Percentiles rank a stretch among this genome's conserved stretches.
These are phyloP conservation scores for Populus hybrid DNA, from an alignment of 441 rosid genomes.

Conservation along the genomic window DNA sequence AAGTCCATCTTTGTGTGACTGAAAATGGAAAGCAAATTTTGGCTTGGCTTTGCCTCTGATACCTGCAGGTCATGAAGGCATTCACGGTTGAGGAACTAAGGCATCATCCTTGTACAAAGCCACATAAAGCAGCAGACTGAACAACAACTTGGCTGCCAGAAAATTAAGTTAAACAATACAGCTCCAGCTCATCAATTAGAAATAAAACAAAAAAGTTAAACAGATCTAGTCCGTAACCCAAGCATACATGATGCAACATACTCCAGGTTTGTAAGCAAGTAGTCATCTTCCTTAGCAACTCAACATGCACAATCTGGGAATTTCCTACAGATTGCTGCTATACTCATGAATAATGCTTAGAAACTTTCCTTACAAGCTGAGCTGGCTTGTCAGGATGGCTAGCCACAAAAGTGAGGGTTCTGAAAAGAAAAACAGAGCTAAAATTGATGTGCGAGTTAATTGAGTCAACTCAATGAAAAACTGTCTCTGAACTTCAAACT, in stretches of 20 bases:
- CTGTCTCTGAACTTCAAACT: background rate
- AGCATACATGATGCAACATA: background rate
- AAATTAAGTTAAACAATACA: background rate
- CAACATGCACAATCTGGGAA: background rate
- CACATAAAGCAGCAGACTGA: background rate
- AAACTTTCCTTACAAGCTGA: background rate
- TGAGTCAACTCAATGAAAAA: background rate
- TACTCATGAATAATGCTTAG: background rate
- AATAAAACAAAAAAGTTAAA: background rate
- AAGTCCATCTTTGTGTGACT: slow-evolving; percentile 31
- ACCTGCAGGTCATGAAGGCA: slow-evolving; percentile 41
- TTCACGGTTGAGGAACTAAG: slow-evolving; percentile 7
- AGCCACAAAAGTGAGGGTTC: background rate
- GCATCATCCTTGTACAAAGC: background rate
- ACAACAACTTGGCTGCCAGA: background rate
- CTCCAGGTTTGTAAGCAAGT: background rate
- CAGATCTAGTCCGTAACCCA: background rate
- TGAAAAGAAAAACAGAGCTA: background rate
- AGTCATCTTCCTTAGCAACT: slow-evolving; percentile 6
- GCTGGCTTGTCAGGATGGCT: background rate
- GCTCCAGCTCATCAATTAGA: background rate
- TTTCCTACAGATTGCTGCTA: background rate
- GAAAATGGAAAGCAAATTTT: slow-evolving; percentile 56
- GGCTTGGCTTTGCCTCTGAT: slow-evolving; percentile 50
- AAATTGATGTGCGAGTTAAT: background rate